phyloP scores from a whole-genome alignment of 768 basidiomycete species.

The Mycena metata region DNA sequence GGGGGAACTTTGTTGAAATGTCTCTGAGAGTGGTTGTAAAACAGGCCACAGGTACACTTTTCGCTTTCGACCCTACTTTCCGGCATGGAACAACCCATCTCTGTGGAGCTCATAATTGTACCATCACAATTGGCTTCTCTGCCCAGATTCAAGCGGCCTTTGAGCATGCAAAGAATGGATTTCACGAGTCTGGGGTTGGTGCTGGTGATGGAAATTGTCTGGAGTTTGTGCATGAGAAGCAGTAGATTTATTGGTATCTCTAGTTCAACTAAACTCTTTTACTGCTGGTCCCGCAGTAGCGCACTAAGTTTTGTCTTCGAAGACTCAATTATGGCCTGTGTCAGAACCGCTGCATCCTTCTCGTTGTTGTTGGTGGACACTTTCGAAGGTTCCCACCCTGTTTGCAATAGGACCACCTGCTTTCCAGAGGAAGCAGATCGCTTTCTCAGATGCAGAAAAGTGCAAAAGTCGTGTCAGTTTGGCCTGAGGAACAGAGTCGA shows the following conservation, averaged over 20 bases:
- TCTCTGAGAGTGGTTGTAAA: conserved; percentile 6
- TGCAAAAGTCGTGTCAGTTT: no score
- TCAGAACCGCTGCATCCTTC: background rate
- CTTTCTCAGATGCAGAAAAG: background rate
- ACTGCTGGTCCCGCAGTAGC: no score
- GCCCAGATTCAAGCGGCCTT: background rate
- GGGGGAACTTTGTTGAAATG: conserved; percentile 21
- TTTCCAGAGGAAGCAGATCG: conserved; percentile 8
- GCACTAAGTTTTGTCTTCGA: background rate
- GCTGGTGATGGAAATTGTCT: conserved; percentile 12
- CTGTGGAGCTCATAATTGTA: conserved; percentile 12
- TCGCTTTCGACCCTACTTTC: background rate
- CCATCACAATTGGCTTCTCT: background rate
- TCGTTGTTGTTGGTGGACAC: background rate
- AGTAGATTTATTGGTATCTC: background rate
- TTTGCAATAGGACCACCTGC: background rate
- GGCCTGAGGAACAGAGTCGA: no score
- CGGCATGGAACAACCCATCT: conserved; percentile 19
- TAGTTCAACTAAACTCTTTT: no score
- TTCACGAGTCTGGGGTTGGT: background rate
- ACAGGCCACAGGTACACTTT: background rate
- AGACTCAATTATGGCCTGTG: background rate
- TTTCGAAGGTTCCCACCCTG: conserved; percentile 3
- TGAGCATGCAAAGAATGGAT: conserved; percentile 3
- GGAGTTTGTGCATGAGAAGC: background rate